phyloP scores from a whole-genome alignment of 768 basidiomycete species.

The Hericium alpestre region DNA sequence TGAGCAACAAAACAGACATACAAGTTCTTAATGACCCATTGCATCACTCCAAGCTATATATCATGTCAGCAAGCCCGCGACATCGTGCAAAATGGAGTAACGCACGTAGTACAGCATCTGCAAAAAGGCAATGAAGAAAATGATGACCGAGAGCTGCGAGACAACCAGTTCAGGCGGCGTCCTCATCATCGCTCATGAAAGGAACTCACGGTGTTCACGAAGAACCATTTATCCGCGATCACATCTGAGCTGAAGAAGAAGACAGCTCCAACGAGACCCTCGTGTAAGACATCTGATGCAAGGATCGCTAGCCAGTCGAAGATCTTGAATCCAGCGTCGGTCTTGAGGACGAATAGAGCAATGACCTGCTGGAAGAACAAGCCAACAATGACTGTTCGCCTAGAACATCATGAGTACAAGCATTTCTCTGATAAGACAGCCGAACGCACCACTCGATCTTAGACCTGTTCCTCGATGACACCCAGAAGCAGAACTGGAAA shows the following conservation, averaged over 20 bases:
- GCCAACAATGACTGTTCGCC: slow-evolving; percentile 84
- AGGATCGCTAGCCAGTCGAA: slow-evolving; percentile 78
- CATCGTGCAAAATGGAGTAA: neutral
- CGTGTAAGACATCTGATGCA: slow-evolving; percentile 67
- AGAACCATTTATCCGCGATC: slow-evolving; percentile 69
- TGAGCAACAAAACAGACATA: slow-evolving; percentile 21
- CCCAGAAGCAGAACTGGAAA: slow-evolving; percentile 70
- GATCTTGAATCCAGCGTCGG: slow-evolving; percentile 71
- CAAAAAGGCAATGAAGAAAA: slow-evolving; percentile 90
- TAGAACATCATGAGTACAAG: slow-evolving; percentile 14
- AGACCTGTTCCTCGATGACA: slow-evolving; percentile 50
- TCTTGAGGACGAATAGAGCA: slow-evolving; percentile 84
- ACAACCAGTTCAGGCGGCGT: no score
- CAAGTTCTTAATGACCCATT: slow-evolving; percentile 87
- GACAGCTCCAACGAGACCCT: slow-evolving; percentile 56
- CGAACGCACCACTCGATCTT: slow-evolving; percentile 55
- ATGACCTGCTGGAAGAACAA: slow-evolving; percentile 80
- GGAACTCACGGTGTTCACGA: slow-evolving; percentile 56
- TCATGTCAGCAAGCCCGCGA: neutral
- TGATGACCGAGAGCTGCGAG: slow-evolving; percentile 60
- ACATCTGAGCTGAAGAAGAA: slow-evolving; percentile 77
- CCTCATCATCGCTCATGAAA: slow-evolving; percentile 2
- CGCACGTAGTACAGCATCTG: slow-evolving; percentile 77
- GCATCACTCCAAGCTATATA: slow-evolving; percentile 68
- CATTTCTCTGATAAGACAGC: no score